Evolutionary conservation across 768 basidiomycete species (phyloP), one percentile per base, ranked within the genome.

Genomic region (Stropharia rugosoannulata): DNA sequence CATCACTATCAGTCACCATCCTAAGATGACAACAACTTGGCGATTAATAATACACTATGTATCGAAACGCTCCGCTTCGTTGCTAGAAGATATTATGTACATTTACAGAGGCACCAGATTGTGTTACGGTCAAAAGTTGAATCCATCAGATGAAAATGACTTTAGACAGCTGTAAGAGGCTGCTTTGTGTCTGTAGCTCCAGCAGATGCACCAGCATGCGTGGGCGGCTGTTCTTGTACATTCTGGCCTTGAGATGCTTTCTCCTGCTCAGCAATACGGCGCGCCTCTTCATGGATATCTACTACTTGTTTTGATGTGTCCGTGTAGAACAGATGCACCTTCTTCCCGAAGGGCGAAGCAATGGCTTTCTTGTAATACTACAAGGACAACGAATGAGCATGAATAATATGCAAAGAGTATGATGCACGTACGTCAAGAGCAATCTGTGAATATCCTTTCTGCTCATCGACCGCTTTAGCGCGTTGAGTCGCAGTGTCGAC

Each of bases 251-350:
- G 32, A 10, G 63, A 49, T 18, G 59, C 41, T 64, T 89, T 86
- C 61, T 89, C 80, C 53, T 76, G 70, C 25, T 79, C 80, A 25
- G 86, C 84, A 64, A 98, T 92, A 29, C 95, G 84, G 57, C 79
- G 76, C 2, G 95, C 95, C 72, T 98, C 95, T 65, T 95, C 92
- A 66, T 97, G 95, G 46, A 98, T 95, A 66, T 98, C 95, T 16
- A 81, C 64, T 25, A 93, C 86, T 70, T 95, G 91, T 75, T 97
- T 98, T 16, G 86, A 79, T 7, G 93, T 95, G 42, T 74, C 73
- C 12, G 95, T 96, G 77, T 97, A 98, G 77, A 97, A 98, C 1
- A 73, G 64, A 27, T 75, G 71, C 55, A 97, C 90, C 64, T 83
- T 86, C 73, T 86, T 81, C 10, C 94, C 95, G 19, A 87, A 70